These are phyloP conservation scores for Apiospora rasikravindrae DNA, from an alignment of 2,329 filamentous ascomycete genomes.

Conservation along the genomic window DNA sequence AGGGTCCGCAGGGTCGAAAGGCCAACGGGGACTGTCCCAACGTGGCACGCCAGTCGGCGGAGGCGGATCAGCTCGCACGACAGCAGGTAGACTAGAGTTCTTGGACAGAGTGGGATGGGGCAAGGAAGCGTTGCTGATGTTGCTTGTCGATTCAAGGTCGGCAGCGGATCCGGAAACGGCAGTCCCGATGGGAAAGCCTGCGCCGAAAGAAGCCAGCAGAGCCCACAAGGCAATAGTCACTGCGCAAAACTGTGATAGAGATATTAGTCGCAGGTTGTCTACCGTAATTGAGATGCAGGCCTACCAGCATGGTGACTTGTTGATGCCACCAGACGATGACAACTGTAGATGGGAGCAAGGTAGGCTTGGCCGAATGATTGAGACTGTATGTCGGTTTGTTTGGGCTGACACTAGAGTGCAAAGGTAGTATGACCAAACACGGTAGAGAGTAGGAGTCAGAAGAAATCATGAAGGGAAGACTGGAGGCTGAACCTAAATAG, in stretches of 20 bases:
- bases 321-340: neutral
- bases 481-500: too few species aligned
- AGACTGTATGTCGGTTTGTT: too few species aligned
- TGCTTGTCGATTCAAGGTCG: neutral
- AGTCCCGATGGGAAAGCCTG: neutral
- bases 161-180: neutral
- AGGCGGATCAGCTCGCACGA: neutral
- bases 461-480: too few species aligned
- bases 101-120: neutral
- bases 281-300: neutral
- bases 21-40: neutral
- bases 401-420: too few species aligned
- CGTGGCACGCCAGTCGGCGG: too few species aligned
- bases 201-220: neutral
- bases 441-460: too few species aligned
- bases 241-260: neutral
- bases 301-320: neutral
- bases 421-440: too few species aligned
- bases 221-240: neutral
- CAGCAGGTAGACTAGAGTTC: neutral
- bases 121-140: neutral
- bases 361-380: too few species aligned
- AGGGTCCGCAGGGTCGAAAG: neutral
- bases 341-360: too few species aligned
- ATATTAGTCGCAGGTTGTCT: neutral